A percentile compares a stretch with the other conserved stretches of the same genome.
Conservation (phyloP, 2,329 filamentous ascomycete genomes). For the Camillea tinctor region DNA sequence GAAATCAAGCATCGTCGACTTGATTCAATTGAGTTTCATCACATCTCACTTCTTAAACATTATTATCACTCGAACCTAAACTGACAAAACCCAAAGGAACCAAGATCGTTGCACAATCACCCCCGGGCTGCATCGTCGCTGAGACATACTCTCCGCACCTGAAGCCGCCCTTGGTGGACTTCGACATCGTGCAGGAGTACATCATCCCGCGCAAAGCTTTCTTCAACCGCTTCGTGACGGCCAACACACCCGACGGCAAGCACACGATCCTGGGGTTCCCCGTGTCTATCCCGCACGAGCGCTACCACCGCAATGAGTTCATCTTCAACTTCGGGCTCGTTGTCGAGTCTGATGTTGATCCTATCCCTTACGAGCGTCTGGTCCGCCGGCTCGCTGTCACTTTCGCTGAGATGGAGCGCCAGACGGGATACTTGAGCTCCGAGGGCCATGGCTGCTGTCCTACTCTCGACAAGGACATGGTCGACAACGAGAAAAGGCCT, state of each 20-base stretch:
- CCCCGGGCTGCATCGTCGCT: conserved; percentile 59
- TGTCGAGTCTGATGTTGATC: conserved; percentile 64
- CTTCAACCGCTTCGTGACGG: conserved; percentile 84
- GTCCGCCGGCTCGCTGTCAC: conserved; percentile 82
- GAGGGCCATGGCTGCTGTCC: conserved; percentile 34
- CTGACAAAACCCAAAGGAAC: conserved; percentile 51
- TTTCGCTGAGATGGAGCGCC: conserved; percentile 87
- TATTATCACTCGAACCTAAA: too few relatives aligned
- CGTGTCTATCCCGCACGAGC: conserved; percentile 77
- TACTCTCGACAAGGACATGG: conserved; percentile 5
- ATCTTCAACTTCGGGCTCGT: conserved; percentile 97
- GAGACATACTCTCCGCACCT: conserved; percentile 36
- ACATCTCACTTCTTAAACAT: background rate
- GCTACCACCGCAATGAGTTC: conserved; percentile 91
- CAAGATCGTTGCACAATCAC: conserved; percentile 62
- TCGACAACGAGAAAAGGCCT: conserved; percentile 56
- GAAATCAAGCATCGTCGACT: too few relatives aligned
- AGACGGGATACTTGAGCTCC: conserved; percentile 75
- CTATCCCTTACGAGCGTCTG: conserved; percentile 77
- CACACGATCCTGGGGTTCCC: conserved; percentile 85
- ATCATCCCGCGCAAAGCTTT: conserved; percentile 94
- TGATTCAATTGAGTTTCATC: too few relatives aligned
- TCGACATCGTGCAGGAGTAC: conserved; percentile 83
- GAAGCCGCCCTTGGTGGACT: conserved; percentile 72
- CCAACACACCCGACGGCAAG: conserved; percentile 67